Base-by-base conservation (phyloP, 768 basidiomycete genomes). In the Fistulinella prunicolor region DNA sequence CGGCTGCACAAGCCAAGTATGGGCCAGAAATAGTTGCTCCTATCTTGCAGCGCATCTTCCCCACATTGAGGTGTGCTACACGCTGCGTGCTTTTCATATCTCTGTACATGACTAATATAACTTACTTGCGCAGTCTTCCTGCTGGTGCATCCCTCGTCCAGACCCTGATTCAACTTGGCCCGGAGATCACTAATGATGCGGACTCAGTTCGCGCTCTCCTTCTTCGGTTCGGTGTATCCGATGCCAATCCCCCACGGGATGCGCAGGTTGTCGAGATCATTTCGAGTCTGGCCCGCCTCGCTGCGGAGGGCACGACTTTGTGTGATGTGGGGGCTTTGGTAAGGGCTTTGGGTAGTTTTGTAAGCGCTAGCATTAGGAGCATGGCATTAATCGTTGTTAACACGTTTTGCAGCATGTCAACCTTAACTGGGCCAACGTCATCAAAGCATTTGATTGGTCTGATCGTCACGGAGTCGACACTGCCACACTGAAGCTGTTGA, bases 381-480 rank as follows among this genome's bases (percentile, higher is more conserved):
- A 32, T 38, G 24, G 38, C 38, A 42, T 46, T 10, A 14, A 5
- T 39, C 22, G 21, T 26, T 30, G 24, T 20, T 59, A 50, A 46
- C 60, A 40, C 56, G 51, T 52, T 52, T 43, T 52, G 17, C 49
- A 92, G 89, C 78, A 80, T 56, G 76, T 75, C 42, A 71, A 73
- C 23, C 67, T 94, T 45, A 80, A 89, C 59, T 95, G 92, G 90
- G 76, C 90, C 26, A 80, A 73, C 47, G 82, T 92, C 52, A 84
- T 97, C 62, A 82, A 83, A 54, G 80, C 87, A 4, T 95, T 95
- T 60, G 95, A 98, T 73, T 78, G 83, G 67, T 76, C 85, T 6
- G 85, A 89, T 63, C 81, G 91, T 38, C 82, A 84, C 51, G 87
- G 88, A 6, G 88, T 93, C 13, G 92, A 95, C 64, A 94, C 90